Base-by-base conservation (phyloP, 352 stramenopile species). In the Globisporangium uncinulatum region DNA sequence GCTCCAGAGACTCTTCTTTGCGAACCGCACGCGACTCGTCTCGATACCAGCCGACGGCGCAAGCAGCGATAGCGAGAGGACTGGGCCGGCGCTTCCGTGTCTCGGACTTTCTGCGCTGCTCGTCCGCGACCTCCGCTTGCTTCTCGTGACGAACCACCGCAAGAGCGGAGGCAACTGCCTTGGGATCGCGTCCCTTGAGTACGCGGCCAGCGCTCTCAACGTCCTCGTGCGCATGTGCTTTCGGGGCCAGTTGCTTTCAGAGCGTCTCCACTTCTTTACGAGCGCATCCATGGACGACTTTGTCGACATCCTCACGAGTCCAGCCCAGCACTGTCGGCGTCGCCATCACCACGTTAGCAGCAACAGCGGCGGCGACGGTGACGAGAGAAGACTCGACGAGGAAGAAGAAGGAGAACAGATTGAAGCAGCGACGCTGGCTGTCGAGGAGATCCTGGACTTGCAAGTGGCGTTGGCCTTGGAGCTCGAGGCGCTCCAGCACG, bases 1-100 rank as follows among this genome's bases (percentile, higher is more conserved):
- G n/a, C 61, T 87, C 10, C 68, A 76, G 56, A 57, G 63, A 15
- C 69, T 85, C 39, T 80, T 83, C 62, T 86, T 89, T 21, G 62
- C 71, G 51, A 65, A 87, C 57, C 69, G 70, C 13, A 78, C 66
- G 41, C 43, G 43, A 3, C 19, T 56, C 50, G 7, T 56, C 15
- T 29, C 20, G 9, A 2, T 8, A 24, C n/a, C 48, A 14, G 17
- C 13, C 29, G 31, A 21, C 66, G 65, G 15, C 19, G 72, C 15
- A 20, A 48, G n/a, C 7, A 17, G 17, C 3, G 43, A 29, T 15
- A 7, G 43, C 7, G 34, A 39, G 34, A 39, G 34, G 34, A 39
- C 7, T 13, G 34, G 10, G 7, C 1, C 34, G 34, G 34, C 34
- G 34, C 34, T 39, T 8, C 13, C 43, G 17, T 31, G 43, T 21